Conservation (phyloP, 768 basidiomycete species). For the Chalciporus chontae region DNA sequence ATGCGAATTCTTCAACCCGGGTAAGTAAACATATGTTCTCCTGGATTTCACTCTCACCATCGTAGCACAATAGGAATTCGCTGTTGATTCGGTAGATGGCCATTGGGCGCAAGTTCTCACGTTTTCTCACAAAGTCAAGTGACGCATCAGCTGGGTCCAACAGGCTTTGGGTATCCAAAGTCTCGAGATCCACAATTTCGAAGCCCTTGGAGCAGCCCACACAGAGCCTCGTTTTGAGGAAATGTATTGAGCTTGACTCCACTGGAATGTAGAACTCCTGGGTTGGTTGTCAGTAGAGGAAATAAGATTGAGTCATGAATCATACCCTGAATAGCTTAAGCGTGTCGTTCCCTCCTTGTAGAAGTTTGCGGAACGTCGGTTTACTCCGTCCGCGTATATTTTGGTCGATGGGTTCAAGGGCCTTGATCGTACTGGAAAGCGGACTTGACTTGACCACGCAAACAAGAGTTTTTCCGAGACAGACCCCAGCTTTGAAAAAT, state of each 20-base stretch:
- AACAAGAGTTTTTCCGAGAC: constrained; percentile 86
- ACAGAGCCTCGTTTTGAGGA: constrained; percentile 95
- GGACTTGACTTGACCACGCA: constrained; percentile 97
- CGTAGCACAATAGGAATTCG: constrained; percentile 96
- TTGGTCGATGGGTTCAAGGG: constrained; percentile 94
- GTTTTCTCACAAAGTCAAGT: constrained; percentile 89
- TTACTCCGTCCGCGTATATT: constrained; percentile 72
- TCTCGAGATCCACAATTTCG: constrained; percentile 97
- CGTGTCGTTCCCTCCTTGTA: constrained; percentile 94
- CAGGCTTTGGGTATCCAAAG: constrained; percentile 92
- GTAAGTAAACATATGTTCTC: constrained; percentile 5
- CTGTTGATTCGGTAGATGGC: constrained; percentile 96
- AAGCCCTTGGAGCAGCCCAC: constrained; percentile 97
- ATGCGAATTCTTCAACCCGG: constrained; percentile 78
- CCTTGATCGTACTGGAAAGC: constrained; percentile 95
- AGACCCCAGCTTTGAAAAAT: constrained; percentile 96
- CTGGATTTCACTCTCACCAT: constrained; percentile 55
- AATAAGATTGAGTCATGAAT: neutral
- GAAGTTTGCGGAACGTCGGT: constrained; percentile 90
- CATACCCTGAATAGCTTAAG: constrained; percentile 84
- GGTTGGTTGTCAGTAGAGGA: neutral
- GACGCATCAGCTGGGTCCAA: constrained; percentile 89
- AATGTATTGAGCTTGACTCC: constrained; percentile 94
- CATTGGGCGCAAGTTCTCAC: constrained; percentile 87
- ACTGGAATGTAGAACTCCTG: constrained; percentile 99